Evolutionary conservation across 176 grass and related monocot genomes (phyloP).

Genomic region (Phyllostachys edulis): DNA sequence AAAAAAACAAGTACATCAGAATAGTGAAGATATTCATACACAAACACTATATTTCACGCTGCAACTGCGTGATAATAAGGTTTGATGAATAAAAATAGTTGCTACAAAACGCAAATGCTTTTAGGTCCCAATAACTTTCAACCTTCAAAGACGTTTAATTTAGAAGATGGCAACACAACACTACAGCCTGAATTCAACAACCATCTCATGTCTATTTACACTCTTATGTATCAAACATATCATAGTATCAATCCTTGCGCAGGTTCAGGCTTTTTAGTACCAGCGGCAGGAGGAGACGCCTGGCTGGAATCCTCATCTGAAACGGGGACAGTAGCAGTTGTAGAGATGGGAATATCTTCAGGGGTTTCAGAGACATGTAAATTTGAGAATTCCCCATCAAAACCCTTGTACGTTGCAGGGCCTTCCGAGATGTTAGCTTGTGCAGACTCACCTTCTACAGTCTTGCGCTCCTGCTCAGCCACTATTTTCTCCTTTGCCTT

Average conservation of each 20-base stretch:
- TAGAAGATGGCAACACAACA: slow-evolving; percentile 18
- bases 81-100: background rate
- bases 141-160: slow-evolving; percentile 30
- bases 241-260: slow-evolving; percentile 59
- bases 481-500: slow-evolving; percentile 65
- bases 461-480: slow-evolving; percentile 46
- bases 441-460: slow-evolving; percentile 18
- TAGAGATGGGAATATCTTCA: slow-evolving; percentile 47
- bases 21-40: background rate
- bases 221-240: slow-evolving; percentile 34
- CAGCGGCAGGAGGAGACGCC: slow-evolving; percentile 22
- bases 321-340: slow-evolving; percentile 12
- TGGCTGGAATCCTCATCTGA: slow-evolving; percentile 36
- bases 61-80: background rate
- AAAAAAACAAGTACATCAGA: background rate
- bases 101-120: slow-evolving; percentile 30
- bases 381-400: slow-evolving; percentile 35
- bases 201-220: slow-evolving; percentile 56
- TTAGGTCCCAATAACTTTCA: slow-evolving; percentile 26
- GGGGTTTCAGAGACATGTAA: slow-evolving; percentile 49
- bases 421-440: slow-evolving; percentile 30
- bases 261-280: slow-evolving; percentile 54
- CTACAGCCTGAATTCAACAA: slow-evolving; percentile 25
- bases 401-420: slow-evolving; percentile 11
- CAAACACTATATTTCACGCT: background rate